Evolutionary conservation across 2,329 filamentous ascomycete species (phyloP), one percentile per base, ranked within the genome.

Genomic region (Pleoardoris graminearum): DNA sequence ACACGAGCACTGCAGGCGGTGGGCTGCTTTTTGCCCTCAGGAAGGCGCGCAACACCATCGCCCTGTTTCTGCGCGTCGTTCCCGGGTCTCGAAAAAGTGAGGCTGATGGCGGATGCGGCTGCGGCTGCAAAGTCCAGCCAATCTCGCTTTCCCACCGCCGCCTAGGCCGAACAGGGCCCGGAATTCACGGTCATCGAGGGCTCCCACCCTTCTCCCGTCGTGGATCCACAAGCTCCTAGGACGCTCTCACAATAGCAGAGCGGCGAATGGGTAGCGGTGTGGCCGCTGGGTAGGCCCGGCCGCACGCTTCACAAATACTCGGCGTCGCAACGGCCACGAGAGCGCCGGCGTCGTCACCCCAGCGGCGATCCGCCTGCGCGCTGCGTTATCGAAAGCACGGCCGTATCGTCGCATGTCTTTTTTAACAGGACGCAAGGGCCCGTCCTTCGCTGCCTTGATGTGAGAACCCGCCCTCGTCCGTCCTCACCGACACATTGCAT

Each of bases 361-460:
- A 60, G 54, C 64, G 62, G 64, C 62, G 59, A 67, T 67, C 61
- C 42, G 57, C 53, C 62, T 49, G 55, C 50, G 60, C 54, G 57
- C 55, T 57, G 47, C 53, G 52, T 52, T 58, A 56, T 61, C 58
- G 57, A 59, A 62, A 48, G 63, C 61, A 60, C 58, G 55, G 60
- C 55, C 63, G 58, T 48, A 55, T 63, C 61, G 62, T 58, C 54
- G 58, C 43, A 50, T 47, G 42, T 48, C 63, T 67, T 65, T 67
- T 65, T 62, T 65, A 60, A 60, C 64, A 65, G 60, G 60, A 71
- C 65, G 67, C 67, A 72, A 72, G 68, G 69, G 60, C 68, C 60
- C 58, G 58, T 55, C 59, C 61, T 59, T 59, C 51, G 58, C 57
- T 59, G 60, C 42, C 43, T 47, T 37, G 44, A 47, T 38, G 44